Base-by-base conservation (phyloP, 2,329 filamentous ascomycete species). In the Fusarium tanahbumbuense region DNA sequence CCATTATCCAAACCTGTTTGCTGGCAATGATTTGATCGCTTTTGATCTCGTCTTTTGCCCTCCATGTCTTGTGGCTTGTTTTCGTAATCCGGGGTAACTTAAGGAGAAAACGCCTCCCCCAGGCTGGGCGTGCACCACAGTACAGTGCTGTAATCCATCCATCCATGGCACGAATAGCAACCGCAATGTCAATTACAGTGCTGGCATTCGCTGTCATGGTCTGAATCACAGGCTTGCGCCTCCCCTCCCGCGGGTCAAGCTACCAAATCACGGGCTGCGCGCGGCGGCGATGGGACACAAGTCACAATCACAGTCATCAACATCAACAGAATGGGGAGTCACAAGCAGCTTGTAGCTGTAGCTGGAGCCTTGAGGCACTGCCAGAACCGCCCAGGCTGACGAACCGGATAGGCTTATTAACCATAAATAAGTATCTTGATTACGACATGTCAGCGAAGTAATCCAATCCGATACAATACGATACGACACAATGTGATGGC, bases 241-340 rank as follows among this genome's bases (percentile, higher is more conserved):
- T 25, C 50, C 56, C 40, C 40, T 67, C 63, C 46, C 50, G 45
- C 49, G 57, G 56, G 50, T 56, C 61, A 64, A 60, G 25, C 41
- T 66, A 42, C 50, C 63, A 63, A 67, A 67, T 57, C 64, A 67
- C 64, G 57, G 63, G 50, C 64, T 63, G 63, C 50, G 57, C 30
- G 57, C 64, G 63, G 64, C 64, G 64, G 57, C 50, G 58, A 58
- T 40, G 57, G 49, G 50, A 58, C 63, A 57, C 63, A 64, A 57
- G 55, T 64, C 66, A 61, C 65, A 66, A 60, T 69, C 66, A 69
- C 63, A 63, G 64, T 66, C 66, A 69, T 68, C 64, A 68, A 44
- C 30, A 40, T 5, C 34, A 41, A 42, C 11, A n/a, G 34, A n/a
- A 18, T 34, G 23, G 49, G 42, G 42, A 68, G 56, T 67, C 63